Conservation (phyloP, 2,329 filamentous ascomycete species). For the Fusarium falciforme region DNA sequence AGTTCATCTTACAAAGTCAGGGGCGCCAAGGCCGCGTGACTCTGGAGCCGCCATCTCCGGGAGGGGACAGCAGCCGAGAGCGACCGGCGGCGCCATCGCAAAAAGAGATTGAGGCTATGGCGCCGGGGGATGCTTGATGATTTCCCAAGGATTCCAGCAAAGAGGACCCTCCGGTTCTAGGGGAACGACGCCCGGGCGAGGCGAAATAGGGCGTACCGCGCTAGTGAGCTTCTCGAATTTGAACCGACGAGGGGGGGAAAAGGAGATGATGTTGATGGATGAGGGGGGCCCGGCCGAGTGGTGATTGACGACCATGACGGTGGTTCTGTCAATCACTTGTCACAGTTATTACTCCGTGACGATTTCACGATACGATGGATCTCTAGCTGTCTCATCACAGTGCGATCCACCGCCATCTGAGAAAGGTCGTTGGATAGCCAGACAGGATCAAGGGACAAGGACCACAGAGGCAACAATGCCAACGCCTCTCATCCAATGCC, state of each 20-base stretch:
- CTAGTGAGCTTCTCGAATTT: slow-evolving; percentile 44
- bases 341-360: background rate
- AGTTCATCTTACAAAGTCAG: slow-evolving; percentile 36
- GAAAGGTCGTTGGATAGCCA: background rate
- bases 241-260: slow-evolving; percentile 22
- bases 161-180: slow-evolving; percentile 6
- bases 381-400: background rate
- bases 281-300: background rate
- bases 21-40: slow-evolving; percentile 37
- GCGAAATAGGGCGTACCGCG: slow-evolving; percentile 15
- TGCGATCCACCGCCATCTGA: slow-evolving; percentile 2
- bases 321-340: background rate
- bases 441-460: background rate
- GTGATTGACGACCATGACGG: background rate
- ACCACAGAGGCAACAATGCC: background rate
- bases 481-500: background rate
- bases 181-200: slow-evolving; percentile 13
- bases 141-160: slow-evolving; percentile 20
- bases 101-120: slow-evolving; percentile 36
- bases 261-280: slow-evolving; percentile 11
- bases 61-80: slow-evolving; percentile 8
- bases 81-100: slow-evolving; percentile 15
- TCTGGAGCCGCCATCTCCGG: slow-evolving; percentile 44
- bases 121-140: slow-evolving; percentile 24
- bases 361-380: background rate